Base-by-base conservation (phyloP, 108 stramenopile genomes). In the Chaetoceros muelleri region DNA sequence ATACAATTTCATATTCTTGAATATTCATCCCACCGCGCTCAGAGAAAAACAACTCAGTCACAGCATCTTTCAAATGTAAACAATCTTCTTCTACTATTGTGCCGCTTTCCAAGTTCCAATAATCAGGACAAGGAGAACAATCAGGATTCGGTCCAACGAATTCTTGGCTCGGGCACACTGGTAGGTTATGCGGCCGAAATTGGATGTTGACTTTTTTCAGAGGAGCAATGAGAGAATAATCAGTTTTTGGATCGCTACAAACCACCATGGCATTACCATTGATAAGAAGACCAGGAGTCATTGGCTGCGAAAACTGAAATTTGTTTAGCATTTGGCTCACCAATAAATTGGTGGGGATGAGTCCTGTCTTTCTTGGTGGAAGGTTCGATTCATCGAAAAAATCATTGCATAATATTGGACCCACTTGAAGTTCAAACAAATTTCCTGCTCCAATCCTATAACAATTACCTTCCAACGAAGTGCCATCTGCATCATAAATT, bases 401-500 rank as follows among this genome's bases (percentile, higher is more conserved):
- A n/a, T n/a, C n/a, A n/a, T n/a, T n/a, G n/a, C n/a, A n/a, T n/a
- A n/a, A n/a, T n/a, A n/a, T n/a, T 40, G 63, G 58, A 8, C 65
- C 62, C n/a, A 70, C 57, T 48, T 64, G 26, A 30, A 70, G 22
- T 30, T 70, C 69, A 58, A 52, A 70, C 57, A 52, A 64, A 3
- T 48, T 58, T 1, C 48, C 21, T 18, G 69, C 57, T 2, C 69
- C 69, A 31, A 70, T 64, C 1, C 69, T 44, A 18, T 52, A 64
- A 45, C 69, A 64, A 5, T 63, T 57, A 13, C 40, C 18, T 28
- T 64, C 63, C 34, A 40, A 40, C 8, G 34, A 5, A 10, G 34
- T 40, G n/a, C n/a, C n/a, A n/a, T n/a, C n/a, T n/a, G n/a, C n/a
- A n/a, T n/a, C n/a, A n/a, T n/a, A n/a, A n/a, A n/a, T n/a, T 10